Evolutionary conservation across 352 stramenopile species (phyloP).

Genomic region (Pelagophyceae sp.): DNA sequence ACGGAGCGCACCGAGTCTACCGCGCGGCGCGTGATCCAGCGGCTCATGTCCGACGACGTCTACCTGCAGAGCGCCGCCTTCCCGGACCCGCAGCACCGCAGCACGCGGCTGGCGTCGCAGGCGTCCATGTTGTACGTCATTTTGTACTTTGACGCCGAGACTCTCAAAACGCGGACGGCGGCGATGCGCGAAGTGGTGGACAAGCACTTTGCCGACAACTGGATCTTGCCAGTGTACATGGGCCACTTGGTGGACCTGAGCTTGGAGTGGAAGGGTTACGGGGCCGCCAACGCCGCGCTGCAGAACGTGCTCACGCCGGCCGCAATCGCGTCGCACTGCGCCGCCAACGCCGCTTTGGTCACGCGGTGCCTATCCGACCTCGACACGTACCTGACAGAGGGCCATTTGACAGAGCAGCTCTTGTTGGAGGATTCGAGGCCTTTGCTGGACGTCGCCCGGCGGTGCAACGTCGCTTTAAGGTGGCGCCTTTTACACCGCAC

Average conservation of each 20-base stretch:
- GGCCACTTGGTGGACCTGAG: conserved; percentile 79
- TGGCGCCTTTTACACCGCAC: conserved; percentile 88
- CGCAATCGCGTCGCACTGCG: conserved; percentile 75
- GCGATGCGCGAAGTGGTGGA: conserved; percentile 88
- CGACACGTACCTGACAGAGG: conserved; percentile 76
- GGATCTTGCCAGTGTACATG: conserved; percentile 81
- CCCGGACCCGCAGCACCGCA: conserved; percentile 78
- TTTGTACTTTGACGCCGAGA: conserved; percentile 80
- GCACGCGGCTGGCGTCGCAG: conserved; percentile 72
- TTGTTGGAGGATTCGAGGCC: conserved; percentile 79
- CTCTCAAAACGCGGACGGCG: conserved; percentile 68
- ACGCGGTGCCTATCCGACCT: conserved; percentile 71
- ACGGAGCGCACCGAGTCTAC: not conserved
- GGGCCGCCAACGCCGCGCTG: conserved; percentile 71
- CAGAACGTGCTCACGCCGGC: conserved; percentile 69
- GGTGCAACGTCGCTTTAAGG: conserved; percentile 79
- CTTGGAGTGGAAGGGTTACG: conserved; percentile 74
- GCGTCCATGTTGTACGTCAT: conserved; percentile 89
- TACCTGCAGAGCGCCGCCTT: conserved; percentile 81
- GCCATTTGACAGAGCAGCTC: conserved; percentile 79
- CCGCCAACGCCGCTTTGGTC: conserved; percentile 70
- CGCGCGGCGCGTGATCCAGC: conserved; percentile 80
- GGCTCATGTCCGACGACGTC: conserved; percentile 83
- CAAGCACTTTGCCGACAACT: conserved; percentile 91
- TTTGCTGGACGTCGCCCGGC: conserved; percentile 75